Conservation (phyloP, 202 grass and related monocot genomes). For the Panicum virgatum region DNA sequence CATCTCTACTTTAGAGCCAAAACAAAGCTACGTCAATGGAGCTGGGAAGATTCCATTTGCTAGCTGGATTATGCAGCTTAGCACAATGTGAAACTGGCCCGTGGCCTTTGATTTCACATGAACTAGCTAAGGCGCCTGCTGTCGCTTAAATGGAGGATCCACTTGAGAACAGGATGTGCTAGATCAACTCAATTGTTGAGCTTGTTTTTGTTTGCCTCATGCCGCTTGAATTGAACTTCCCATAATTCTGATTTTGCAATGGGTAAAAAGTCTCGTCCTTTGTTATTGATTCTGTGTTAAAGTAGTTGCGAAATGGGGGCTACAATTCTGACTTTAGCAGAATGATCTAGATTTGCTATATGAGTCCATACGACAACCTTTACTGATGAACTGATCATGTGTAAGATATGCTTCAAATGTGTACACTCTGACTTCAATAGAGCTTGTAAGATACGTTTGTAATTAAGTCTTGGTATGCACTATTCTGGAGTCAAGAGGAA, state of each 20-base stretch:
- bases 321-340: not conserved
- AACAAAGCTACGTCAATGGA: not conserved
- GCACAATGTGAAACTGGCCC: not conserved
- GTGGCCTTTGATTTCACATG: not conserved
- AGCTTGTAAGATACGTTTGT: not conserved
- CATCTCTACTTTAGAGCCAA: not conserved
- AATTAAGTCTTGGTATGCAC: not conserved
- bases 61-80: not conserved
- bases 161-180: not conserved
- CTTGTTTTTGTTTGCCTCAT: constrained; percentile 23
- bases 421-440: not conserved
- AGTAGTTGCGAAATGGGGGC: not conserved
- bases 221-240: not conserved
- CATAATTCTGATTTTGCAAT: not conserved
- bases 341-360: not conserved
- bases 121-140: not conserved
- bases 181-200: constrained; percentile 2
- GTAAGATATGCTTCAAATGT: not conserved
- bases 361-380: not conserved
- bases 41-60: not conserved
- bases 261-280: not conserved
- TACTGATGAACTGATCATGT: not conserved
- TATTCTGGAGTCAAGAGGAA: not conserved
- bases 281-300: not conserved
- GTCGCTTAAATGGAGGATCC: constrained; percentile 3